Evolutionary conservation across 495 filamentous ascomycete species (phyloP).

Genomic region (Neurospora sp.): DNA sequence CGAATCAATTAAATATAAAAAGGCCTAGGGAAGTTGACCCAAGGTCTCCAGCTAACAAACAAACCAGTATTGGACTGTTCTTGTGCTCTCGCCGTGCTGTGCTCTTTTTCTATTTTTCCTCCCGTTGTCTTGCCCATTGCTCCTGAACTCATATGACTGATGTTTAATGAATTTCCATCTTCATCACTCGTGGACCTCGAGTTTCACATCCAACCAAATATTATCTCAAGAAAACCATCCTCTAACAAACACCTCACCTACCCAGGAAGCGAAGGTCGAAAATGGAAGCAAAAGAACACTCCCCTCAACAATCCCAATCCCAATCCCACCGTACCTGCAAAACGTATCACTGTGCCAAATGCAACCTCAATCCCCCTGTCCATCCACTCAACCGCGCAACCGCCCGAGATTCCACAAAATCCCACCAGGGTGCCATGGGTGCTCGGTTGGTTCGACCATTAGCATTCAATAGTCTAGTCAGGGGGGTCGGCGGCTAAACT

Average conservation of each 20-base stretch:
- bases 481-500: background rate
- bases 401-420: background rate
- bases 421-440: background rate
- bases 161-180: background rate
- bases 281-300: background rate
- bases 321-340: background rate
- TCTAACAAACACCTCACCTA: background rate
- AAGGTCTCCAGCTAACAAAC: no score
- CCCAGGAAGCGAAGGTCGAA: background rate
- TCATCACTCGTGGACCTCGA: background rate
- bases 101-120: background rate
- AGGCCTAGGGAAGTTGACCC: no score
- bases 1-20: no score
- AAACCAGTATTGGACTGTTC: background rate
- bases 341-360: background rate
- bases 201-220: background rate
- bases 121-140: background rate
- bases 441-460: background rate
- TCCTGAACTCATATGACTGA: background rate
- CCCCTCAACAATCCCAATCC: background rate
- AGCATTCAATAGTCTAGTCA: background rate
- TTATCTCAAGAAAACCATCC: background rate
- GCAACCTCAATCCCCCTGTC: background rate
- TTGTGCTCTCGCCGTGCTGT: background rate
- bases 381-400: background rate